Base-by-base conservation (phyloP, 78 protist species). In the Bigelowiella natans region DNA sequence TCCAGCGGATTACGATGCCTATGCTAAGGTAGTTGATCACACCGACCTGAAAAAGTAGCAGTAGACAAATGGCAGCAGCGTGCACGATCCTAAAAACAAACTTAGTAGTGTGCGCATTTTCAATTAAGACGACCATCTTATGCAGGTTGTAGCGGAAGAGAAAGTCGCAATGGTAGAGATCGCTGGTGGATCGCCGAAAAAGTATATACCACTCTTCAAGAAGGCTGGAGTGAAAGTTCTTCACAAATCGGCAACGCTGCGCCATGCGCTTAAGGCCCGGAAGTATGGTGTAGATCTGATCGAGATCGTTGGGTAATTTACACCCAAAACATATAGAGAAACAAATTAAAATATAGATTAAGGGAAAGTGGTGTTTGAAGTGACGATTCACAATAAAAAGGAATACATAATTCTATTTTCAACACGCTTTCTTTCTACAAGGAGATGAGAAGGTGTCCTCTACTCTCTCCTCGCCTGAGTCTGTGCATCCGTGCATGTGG, bases 131-230 rank as follows among this genome's bases (percentile, higher is more conserved):
- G 11, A 28, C 82, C 18, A 11, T 51, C 82, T 18, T 51, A 28
- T 11, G 11, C 26, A 26, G 2, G 95, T 91, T 37, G 88, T 93
- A 40, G 63, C 89, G 2, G 94, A 93, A 7, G 94, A 93, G 64
- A 73, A 18, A 2, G 63, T 93, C 29, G 7, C 7, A 3, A 29
- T 93, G 38, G 95, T 93, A 2, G 95, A 93, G n/a, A 91, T 93
- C 28, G 95, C 95, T 1, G 95, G 95, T 11, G 40, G 92, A 0
- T n/a, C 82, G 37, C 95, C 95, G 2, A 88, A 51, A 38, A 89
- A 91, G 39, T 36, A 26, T 0, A 85, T 85, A 18, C 18, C 11
- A 85, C 39, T 28, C 1, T 31, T 38, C 89, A 51, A 93, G 82
- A 34, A 2, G 1, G 82, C 36, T 39, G 82, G 82, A 11, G 82